Conservation (phyloP, 306 rosid genomes). For the Malus fusca region DNA sequence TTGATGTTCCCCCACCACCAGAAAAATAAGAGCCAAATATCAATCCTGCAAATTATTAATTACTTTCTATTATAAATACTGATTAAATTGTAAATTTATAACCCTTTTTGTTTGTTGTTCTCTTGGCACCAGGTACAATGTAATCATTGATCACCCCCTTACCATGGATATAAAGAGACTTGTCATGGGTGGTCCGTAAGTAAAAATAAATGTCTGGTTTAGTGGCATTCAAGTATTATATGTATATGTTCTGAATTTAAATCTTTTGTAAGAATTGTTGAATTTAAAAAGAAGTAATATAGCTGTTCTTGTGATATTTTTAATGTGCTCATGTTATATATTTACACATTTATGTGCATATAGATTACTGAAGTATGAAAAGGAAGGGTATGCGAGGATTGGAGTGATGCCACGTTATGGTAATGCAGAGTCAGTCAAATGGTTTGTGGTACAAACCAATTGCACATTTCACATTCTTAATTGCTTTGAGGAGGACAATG, state of each 20-base stretch:
- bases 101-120: background rate
- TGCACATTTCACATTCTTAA: constrained; percentile 59
- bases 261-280: background rate
- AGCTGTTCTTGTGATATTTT: too few species aligned
- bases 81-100: too few species aligned
- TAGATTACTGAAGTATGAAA: constrained; percentile 41
- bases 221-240: too few species aligned
- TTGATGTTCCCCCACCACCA: too few species aligned
- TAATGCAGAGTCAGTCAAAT: constrained; percentile 41
- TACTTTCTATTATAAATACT: too few species aligned
- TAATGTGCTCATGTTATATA: background rate
- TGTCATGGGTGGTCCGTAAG: constrained; percentile 56
- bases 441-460: constrained; percentile 57
- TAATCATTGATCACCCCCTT: constrained; percentile 60
- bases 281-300: too few species aligned
- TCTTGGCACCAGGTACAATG: constrained; percentile 40
- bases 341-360: background rate
- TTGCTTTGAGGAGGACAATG: constrained; percentile 47
- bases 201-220: background rate
- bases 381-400: constrained; percentile 48
- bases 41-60: too few species aligned
- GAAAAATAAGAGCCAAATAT: too few species aligned
- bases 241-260: too few species aligned
- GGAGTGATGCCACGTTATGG: constrained; percentile 81
- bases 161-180: constrained; percentile 47